Evolutionary conservation across 768 basidiomycete species (phyloP).

Genomic region (Lactarius indigo): DNA sequence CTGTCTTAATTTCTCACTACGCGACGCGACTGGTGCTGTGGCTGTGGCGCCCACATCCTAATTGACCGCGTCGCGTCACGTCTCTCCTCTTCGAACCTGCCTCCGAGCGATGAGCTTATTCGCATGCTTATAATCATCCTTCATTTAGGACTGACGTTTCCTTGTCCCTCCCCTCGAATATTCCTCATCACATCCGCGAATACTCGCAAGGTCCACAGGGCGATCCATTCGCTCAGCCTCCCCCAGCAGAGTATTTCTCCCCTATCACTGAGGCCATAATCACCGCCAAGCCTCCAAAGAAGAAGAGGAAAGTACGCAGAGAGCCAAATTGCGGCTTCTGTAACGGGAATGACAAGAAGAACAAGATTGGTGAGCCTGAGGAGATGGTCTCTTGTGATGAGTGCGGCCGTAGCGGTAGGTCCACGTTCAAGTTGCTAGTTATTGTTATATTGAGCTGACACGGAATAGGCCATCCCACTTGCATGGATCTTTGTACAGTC

Average conservation of each 20-base stretch:
- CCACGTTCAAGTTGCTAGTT: conserved; percentile 11
- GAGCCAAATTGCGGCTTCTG: conserved; percentile 81
- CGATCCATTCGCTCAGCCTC: conserved; percentile 76
- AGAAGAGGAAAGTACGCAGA: conserved; percentile 43
- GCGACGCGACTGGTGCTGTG: conserved; percentile 24
- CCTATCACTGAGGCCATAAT: conserved; percentile 41
- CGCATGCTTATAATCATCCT: conserved; percentile 15
- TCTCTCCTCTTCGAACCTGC: conserved; percentile 28
- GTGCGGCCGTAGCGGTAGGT: conserved; percentile 79
- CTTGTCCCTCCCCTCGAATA: conserved; percentile 23
- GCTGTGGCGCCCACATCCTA: conserved; percentile 28
- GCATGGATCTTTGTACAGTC: conserved; percentile 62
- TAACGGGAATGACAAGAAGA: conserved; percentile 56
- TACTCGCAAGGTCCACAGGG: conserved; percentile 77
- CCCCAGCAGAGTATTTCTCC: conserved; percentile 47
- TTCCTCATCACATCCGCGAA: conserved; percentile 34
- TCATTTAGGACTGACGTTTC: conserved; percentile 18
- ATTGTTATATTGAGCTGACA: conserved; percentile 9
- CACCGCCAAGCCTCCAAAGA: conserved; percentile 43
- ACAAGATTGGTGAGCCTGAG: conserved; percentile 57
- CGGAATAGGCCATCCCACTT: conserved; percentile 76
- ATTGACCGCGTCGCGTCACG: conserved; percentile 70
- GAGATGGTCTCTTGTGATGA: conserved; percentile 72
- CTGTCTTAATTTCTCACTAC: conserved; percentile 15
- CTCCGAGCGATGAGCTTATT: conserved; percentile 13